Conservation (phyloP, 169 alveolate genomes). For the Theileria sp. region DNA sequence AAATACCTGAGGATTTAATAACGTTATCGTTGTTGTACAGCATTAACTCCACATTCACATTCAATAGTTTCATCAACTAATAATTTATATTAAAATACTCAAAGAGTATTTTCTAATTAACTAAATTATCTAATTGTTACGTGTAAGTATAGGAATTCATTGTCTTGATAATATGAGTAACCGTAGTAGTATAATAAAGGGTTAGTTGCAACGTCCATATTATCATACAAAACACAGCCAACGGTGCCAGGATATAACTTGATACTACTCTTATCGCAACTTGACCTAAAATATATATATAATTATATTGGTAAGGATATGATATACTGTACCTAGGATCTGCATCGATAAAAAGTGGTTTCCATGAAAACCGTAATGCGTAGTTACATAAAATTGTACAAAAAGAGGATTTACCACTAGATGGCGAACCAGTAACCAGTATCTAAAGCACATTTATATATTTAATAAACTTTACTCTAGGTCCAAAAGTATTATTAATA, state of each 20-base stretch:
- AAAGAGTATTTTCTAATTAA: too few relatives aligned
- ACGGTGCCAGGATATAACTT: slow-evolving; percentile 79
- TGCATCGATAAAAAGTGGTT: slow-evolving; percentile 82
- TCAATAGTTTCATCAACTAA: slow-evolving; percentile 55
- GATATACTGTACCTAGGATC: slow-evolving; percentile 74
- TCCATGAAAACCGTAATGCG: slow-evolving; percentile 82
- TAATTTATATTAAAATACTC: slow-evolving; percentile 14
- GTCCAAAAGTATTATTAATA: slow-evolving; percentile 78
- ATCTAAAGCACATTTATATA: slow-evolving; percentile 28
- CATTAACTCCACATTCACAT: slow-evolving; percentile 42
- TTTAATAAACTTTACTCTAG: slow-evolving; percentile 60
- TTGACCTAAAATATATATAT: slow-evolving; percentile 46
- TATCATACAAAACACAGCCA: slow-evolving; percentile 59
- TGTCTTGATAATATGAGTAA: slow-evolving; percentile 74
- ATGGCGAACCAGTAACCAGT: slow-evolving; percentile 82
- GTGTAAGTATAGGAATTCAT: slow-evolving; percentile 67
- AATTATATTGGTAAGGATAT: too few relatives aligned
- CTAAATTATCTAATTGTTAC: slow-evolving; percentile 3
- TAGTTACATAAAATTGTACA: slow-evolving; percentile 79
- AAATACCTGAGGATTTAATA: slow-evolving; percentile 3
- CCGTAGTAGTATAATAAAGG: slow-evolving; percentile 82
- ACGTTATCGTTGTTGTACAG: not conserved
- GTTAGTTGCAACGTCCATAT: slow-evolving; percentile 57
- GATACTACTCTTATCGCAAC: slow-evolving; percentile 72
- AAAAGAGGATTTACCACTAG: slow-evolving; percentile 85